Evolutionary conservation across 805 yeast species (phyloP), one percentile per base, ranked within the genome.

Genomic region (Yarrowia sp.): DNA sequence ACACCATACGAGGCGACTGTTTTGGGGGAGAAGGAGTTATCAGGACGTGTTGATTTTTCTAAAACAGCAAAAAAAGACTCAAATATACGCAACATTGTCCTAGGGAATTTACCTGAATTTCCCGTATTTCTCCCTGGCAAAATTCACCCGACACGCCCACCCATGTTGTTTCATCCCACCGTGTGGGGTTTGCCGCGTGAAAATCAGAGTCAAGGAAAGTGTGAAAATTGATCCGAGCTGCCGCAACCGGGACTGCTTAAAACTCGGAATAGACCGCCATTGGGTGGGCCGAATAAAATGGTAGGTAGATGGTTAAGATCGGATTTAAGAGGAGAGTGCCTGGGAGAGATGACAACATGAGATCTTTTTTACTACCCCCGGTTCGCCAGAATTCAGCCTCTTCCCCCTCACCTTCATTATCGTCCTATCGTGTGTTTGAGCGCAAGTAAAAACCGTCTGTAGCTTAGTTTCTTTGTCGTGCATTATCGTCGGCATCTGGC

Each of bases 401-500:
- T 12, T 28, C 12, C 46, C 46, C 46, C 46, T 41, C 46, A 22
- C 28, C 12, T 6, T 12, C 36, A 28, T 30, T 48, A 32, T 48
- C 54, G 54, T 48, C 54, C 33, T 51, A 33, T 51, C 58, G 58
- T 22, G 58, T 51, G 58, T 51, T 51, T 51, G 58, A 22, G 58
- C 58, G 58, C 58, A 51, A 51, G 41, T 33, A 41, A 35, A 51
- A 33, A 21, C 41, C 41, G 40, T 51, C 58, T 51, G 58, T 35
- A 51, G 58, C 58, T 48, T 35, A 51, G 41, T 35, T 51, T 51
- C 58, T 51, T 51, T 51, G 58, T 51, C 58, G 58, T 51, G 58
- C 58, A 35, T 51, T 51, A 51, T 51, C 58, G 58, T 51, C 58
- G 58, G 58, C 58, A 51, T 51, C 58, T 51, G 41, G 58, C 58